Evolutionary conservation across 2,329 filamentous ascomycete genomes (phyloP).

Genomic region (Fusarium subtropicale): DNA sequence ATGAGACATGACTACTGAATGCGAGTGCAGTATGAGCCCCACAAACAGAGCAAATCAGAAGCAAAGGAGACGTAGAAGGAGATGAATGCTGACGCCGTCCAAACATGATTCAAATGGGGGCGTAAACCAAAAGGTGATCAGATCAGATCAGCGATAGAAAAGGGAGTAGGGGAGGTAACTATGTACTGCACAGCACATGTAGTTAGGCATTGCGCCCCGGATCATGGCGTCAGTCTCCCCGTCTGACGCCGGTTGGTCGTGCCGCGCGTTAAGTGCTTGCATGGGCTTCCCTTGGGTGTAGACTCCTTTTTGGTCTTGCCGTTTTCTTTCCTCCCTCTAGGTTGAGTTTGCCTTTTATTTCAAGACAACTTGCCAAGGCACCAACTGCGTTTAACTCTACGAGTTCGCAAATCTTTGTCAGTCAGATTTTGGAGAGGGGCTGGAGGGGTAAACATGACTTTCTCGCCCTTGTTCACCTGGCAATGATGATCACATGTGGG

Average conservation of each 20-base stretch:
- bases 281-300: slow-evolving; percentile 8
- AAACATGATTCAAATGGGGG: slow-evolving; percentile 13
- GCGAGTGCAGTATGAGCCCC: slow-evolving; percentile 18
- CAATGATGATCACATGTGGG: not conserved
- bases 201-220: slow-evolving; percentile 1
- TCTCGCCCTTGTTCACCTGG: not conserved
- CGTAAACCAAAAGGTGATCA: slow-evolving; percentile 4
- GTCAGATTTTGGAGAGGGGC: slow-evolving; percentile 18
- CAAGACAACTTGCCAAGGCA: not conserved
- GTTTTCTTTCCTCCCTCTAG: not conserved
- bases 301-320: slow-evolving; percentile 2
- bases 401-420: not conserved
- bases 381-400: not conserved
- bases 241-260: slow-evolving; percentile 23
- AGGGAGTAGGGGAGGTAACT: not conserved
- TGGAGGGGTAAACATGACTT: not conserved
- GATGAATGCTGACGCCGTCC: slow-evolving; percentile 30
- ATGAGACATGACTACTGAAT: slow-evolving; percentile 6
- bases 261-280: slow-evolving; percentile 44
- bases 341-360: not conserved
- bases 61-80: not conserved
- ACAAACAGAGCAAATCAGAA: slow-evolving; percentile 15
- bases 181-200: not conserved
- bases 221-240: slow-evolving; percentile 40
- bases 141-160: slow-evolving; percentile 4